Evolutionary conservation across 306 rosid species (phyloP).

Genomic region (Mimosa pudica): DNA sequence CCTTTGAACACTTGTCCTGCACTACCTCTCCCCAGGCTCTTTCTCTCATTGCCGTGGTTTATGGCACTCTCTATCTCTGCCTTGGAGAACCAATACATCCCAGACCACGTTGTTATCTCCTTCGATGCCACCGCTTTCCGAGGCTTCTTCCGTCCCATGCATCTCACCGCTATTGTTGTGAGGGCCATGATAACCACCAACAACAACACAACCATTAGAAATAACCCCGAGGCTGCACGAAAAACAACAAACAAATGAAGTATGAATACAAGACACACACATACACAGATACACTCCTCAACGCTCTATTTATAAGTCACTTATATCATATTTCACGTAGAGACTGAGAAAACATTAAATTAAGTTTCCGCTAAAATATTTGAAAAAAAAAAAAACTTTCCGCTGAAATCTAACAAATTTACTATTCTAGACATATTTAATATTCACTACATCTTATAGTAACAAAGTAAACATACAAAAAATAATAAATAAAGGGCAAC

Average conservation of each 20-base stretch:
- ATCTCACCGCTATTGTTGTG: conserved; percentile 45
- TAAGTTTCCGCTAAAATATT: too few species aligned
- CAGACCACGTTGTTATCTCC: conserved; percentile 55
- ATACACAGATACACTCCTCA: too few species aligned
- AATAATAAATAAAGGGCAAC: too few species aligned
- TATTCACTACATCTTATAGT: too few species aligned
- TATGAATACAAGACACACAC: too few species aligned
- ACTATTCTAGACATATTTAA: too few species aligned
- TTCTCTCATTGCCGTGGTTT: conserved; percentile 41
- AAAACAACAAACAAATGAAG: background rate
- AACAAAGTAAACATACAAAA: too few species aligned
- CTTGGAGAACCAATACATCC: conserved; percentile 70
- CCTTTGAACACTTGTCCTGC: conserved; percentile 85
- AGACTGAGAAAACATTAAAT: too few species aligned
- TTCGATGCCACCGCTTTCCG: conserved; percentile 29
- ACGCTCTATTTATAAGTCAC: too few species aligned
- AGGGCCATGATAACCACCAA: conserved; percentile 31
- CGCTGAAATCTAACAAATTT: too few species aligned
- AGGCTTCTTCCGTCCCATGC: conserved; percentile 51
- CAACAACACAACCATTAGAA: conserved; percentile 32
- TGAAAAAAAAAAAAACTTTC: too few species aligned
- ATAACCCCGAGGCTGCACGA: conserved; percentile 33
- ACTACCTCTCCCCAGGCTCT: conserved; percentile 75
- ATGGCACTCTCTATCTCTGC: conserved; percentile 77
- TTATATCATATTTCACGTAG: too few species aligned